Percentiles rank a stretch among this genome's conserved stretches.
phyloP scores from a whole-genome alignment of 164 flowering plant genomes.

The Tetrastigma voinierianum region DNA sequence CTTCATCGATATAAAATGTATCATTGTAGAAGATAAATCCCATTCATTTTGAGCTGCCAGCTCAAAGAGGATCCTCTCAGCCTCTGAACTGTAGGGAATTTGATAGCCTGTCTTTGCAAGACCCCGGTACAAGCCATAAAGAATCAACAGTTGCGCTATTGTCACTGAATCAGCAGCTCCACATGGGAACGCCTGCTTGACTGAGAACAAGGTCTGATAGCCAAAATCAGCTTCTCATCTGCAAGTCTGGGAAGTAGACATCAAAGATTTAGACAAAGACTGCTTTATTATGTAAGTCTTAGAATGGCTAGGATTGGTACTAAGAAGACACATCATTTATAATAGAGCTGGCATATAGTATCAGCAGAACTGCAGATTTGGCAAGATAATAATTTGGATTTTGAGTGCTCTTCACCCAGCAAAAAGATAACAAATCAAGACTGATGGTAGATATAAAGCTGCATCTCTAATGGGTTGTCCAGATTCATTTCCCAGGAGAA shows the following conservation, averaged over 20 bases:
- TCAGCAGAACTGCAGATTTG: slow-evolving; percentile 74
- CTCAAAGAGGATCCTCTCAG: slow-evolving; percentile 72
- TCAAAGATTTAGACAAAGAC: background rate
- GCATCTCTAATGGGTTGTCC: slow-evolving; percentile 76
- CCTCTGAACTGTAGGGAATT: slow-evolving; percentile 80
- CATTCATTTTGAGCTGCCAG: slow-evolving; percentile 56
- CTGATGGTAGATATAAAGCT: slow-evolving; percentile 66
- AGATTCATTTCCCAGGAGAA: slow-evolving; percentile 52
- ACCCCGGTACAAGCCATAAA: slow-evolving; percentile 71
- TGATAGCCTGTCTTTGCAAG: too few relatives aligned
- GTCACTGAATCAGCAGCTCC: slow-evolving; percentile 29
- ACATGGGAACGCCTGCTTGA: slow-evolving; percentile 40
- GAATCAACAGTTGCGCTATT: slow-evolving; percentile 46
- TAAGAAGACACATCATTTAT: slow-evolving; percentile 75
- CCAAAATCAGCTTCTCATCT: slow-evolving; percentile 76
- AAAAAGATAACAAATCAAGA: slow-evolving; percentile 64
- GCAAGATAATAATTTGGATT: slow-evolving; percentile 51
- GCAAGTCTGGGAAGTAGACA: slow-evolving; percentile 56
- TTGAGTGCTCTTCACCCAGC: slow-evolving; percentile 49
- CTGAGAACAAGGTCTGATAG: too few relatives aligned
- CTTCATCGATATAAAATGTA: slow-evolving; percentile 56
- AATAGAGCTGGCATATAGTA: slow-evolving; percentile 61
- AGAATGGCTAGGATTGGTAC: slow-evolving; percentile 4
- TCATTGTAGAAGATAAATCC: slow-evolving; percentile 54
- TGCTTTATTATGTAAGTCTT: background rate